phyloP scores from a whole-genome alignment of 2,329 filamentous ascomycete genomes.

The Aspergillus alliaceus region DNA sequence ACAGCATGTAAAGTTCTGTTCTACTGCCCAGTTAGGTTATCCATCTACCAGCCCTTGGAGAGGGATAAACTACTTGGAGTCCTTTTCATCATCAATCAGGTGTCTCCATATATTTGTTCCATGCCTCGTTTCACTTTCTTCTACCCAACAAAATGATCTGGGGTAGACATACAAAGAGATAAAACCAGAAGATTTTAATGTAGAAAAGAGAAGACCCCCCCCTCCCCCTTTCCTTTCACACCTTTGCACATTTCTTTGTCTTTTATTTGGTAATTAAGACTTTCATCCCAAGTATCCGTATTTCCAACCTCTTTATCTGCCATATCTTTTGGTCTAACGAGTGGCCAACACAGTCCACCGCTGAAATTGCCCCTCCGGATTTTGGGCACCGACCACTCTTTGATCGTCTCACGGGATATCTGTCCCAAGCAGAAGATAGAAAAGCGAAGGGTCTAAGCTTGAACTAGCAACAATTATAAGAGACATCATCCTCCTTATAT shows the following conservation, averaged over 20 bases:
- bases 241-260: not conserved
- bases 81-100: not conserved
- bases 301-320: not conserved
- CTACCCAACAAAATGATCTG: not conserved
- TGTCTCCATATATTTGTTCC: not conserved
- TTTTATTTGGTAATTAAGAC: not conserved
- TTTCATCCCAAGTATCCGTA: not conserved
- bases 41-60: not conserved
- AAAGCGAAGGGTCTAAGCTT: not conserved
- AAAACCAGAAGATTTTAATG: not conserved
- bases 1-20: constrained; percentile 13
- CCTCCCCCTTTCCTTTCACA: not conserved
- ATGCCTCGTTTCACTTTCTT: constrained; percentile 1
- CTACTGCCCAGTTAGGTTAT: not conserved
- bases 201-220: not conserved
- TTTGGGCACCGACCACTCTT: constrained; percentile 19
- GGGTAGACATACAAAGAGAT: not conserved
- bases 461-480: not conserved
- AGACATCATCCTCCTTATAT: not conserved
- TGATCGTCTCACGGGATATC: constrained; percentile 3
- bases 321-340: not conserved
- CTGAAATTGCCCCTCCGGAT: constrained; percentile 8
- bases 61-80: not conserved
- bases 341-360: not conserved
- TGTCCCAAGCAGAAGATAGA: constrained; percentile 4